Conservation (phyloP, 495 filamentous ascomycete species). For the Talaromyces adpressus region DNA sequence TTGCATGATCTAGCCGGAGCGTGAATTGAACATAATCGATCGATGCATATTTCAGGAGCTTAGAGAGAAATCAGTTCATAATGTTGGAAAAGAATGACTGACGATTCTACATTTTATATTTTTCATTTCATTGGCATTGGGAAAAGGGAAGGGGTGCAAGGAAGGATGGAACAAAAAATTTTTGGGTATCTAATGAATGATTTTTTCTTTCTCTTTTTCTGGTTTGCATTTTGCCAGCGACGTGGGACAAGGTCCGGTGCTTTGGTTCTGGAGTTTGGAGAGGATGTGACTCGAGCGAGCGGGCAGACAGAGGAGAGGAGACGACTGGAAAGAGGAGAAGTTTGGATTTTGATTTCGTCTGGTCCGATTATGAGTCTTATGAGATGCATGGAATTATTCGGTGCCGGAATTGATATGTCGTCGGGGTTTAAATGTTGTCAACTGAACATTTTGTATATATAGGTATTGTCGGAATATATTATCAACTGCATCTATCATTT, state of each 20-base stretch:
- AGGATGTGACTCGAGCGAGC: neutral
- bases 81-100: conserved; percentile 1
- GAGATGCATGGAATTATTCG: neutral
- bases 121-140: neutral
- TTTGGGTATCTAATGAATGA: neutral
- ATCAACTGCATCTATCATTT: neutral
- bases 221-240: conserved; percentile 15
- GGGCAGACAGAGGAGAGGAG: neutral
- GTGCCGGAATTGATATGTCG: neutral
- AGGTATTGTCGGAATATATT: neutral
- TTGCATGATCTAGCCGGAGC: neutral
- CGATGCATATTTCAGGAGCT: conserved; percentile 4
- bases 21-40: neutral
- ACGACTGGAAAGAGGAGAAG: neutral
- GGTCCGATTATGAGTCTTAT: neutral
- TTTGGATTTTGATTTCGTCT: neutral
- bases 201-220: conserved; percentile 11
- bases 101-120: neutral
- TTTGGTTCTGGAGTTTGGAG: conserved; percentile 5
- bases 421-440: neutral
- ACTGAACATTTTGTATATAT: neutral
- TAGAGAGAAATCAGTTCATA: neutral
- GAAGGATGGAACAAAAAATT: neutral
- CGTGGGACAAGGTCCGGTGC: conserved; percentile 5
- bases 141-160: conserved; percentile 1